These are phyloP conservation scores for Sequoiadendron giganteum DNA, from an alignment of 75 land plant species.

Conservation along the genomic window DNA sequence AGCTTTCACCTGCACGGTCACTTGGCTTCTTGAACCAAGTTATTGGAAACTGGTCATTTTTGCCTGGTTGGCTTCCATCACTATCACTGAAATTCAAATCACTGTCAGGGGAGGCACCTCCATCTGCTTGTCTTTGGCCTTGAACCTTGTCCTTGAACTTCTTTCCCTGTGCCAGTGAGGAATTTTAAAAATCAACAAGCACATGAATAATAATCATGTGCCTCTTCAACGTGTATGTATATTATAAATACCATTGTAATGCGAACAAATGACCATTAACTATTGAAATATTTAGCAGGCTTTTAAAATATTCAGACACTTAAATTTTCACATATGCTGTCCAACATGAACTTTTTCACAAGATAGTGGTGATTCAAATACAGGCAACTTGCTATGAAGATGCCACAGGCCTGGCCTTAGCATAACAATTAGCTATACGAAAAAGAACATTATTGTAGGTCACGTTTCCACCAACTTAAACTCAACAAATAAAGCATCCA, in stretches of 20 bases:
- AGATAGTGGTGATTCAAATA: background rate
- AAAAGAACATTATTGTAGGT: background rate
- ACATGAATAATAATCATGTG: too few relatives aligned
- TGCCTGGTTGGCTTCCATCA: slow-evolving; percentile 51
- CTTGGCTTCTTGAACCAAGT: slow-evolving; percentile 54
- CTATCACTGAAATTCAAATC: slow-evolving; percentile 86
- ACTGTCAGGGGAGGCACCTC: slow-evolving; percentile 47
- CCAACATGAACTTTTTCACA: background rate
- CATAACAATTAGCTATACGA: background rate
- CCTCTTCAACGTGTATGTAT: background rate
- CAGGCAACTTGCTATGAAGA: background rate
- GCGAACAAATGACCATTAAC: background rate
- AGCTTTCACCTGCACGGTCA: slow-evolving; percentile 99
- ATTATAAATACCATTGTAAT: background rate
- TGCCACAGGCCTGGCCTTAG: background rate
- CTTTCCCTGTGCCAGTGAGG: slow-evolving; percentile 59
- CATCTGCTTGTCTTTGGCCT: slow-evolving; percentile 45
- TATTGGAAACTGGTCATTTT: slow-evolving; percentile 57
- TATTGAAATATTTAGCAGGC: background rate
- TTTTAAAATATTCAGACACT: background rate
- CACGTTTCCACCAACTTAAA: background rate
- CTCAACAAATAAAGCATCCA: background rate
- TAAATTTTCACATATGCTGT: background rate
- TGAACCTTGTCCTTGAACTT: slow-evolving; percentile 96
- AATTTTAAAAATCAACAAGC: background rate